phyloP scores from a whole-genome alignment of 1,139 yeast species.

The Nakaseomyces sp. region DNA sequence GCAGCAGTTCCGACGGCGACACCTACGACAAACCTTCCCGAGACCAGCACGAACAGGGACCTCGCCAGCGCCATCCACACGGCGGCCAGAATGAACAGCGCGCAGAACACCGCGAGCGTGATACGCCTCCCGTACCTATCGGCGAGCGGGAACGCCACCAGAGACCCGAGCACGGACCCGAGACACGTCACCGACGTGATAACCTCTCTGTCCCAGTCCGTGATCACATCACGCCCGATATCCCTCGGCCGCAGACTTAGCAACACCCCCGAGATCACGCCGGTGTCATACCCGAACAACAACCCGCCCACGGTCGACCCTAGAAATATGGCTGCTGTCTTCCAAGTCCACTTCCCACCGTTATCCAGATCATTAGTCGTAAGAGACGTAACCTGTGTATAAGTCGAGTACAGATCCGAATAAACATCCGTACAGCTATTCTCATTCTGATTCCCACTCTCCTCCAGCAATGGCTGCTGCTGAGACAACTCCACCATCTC shows the following conservation, averaged over 20 bases:
- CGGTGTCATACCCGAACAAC: slow-evolving; percentile 39
- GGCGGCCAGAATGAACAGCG: slow-evolving; percentile 34
- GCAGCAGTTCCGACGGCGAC: slow-evolving; percentile 39
- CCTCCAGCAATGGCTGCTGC: no score
- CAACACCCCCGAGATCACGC: slow-evolving; percentile 37
- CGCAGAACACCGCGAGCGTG: slow-evolving; percentile 33
- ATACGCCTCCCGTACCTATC: slow-evolving; percentile 35
- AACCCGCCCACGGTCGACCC: slow-evolving; percentile 36
- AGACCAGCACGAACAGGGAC: slow-evolving; percentile 25
- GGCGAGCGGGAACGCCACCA: slow-evolving; percentile 32
- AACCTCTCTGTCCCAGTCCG: slow-evolving; percentile 33
- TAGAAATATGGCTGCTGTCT: slow-evolving; percentile 17
- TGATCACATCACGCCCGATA: slow-evolving; percentile 24
- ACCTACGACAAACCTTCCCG: slow-evolving; percentile 37
- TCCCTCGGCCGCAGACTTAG: slow-evolving; percentile 32
- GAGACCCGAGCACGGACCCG: slow-evolving; percentile 38
- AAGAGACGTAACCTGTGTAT: slow-evolving; percentile 24
- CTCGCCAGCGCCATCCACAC: slow-evolving; percentile 33
- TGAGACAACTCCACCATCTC: no score
- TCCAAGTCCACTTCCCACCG: slow-evolving; percentile 11
- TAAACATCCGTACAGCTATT: slow-evolving; percentile 24
- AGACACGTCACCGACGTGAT: slow-evolving; percentile 38
- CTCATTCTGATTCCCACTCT: slow-evolving; percentile 9
- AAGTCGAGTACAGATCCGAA: slow-evolving; percentile 26
- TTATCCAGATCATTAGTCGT: slow-evolving; percentile 25